Evolutionary conservation across 208 protist species (phyloP).

Genomic region (Acanthamoeba polyphaga): DNA sequence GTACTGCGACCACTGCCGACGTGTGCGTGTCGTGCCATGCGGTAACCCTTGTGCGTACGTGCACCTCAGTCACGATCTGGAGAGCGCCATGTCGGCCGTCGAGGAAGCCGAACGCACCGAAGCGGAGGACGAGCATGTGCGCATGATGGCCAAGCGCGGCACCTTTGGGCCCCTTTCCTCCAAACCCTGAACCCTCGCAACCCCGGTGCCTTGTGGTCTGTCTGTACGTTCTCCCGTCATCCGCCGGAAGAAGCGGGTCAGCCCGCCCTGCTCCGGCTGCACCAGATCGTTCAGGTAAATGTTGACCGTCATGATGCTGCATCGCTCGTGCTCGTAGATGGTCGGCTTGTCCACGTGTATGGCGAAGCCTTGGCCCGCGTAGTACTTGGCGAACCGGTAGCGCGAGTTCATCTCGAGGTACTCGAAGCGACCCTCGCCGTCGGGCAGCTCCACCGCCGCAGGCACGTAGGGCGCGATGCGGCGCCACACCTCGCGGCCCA

Average conservation of each 20-base stretch:
- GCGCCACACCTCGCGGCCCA: constrained; percentile 42
- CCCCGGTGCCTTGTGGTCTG: too few species aligned
- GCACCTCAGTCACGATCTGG: background rate
- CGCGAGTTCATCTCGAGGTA: constrained; percentile 66
- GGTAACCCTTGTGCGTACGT: too few species aligned
- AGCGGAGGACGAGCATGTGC: background rate
- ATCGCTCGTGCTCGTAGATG: constrained; percentile 55
- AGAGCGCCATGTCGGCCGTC: background rate
- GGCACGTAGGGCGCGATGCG: constrained; percentile 25
- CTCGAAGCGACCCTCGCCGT: constrained; percentile 2
- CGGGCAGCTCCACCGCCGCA: background rate
- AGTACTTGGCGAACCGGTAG: constrained; percentile 74
- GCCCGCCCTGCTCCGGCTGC: constrained; percentile 54
- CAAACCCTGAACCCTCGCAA: too few species aligned
- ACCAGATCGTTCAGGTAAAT: constrained; percentile 71
- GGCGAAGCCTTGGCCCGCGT: constrained; percentile 35
- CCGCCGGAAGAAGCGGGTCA: constrained; percentile 41
- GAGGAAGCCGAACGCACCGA: background rate
- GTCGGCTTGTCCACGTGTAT: constrained; percentile 72
- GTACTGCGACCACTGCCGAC: background rate
- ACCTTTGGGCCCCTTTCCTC: background rate
- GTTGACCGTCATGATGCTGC: constrained; percentile 68
- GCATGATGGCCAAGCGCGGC: constrained; percentile 17
- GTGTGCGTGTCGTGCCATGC: too few species aligned
- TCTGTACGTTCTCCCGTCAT: constrained; percentile 18